Conservation (phyloP, 305 asterid species). For the Salvia sclarea region DNA sequence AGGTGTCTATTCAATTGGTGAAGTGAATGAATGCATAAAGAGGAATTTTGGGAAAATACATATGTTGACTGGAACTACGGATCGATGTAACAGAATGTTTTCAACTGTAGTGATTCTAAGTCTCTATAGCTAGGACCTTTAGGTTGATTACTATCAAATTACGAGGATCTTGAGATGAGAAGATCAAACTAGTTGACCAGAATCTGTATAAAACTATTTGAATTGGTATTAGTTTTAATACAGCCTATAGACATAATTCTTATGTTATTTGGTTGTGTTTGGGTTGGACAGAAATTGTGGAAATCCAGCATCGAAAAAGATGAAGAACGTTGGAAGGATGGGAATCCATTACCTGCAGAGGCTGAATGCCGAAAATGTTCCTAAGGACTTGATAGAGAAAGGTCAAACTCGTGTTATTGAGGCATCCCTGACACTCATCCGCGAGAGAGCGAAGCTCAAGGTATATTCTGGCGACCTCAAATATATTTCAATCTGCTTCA, state of each 20-base stretch:
- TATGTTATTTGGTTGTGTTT: background rate
- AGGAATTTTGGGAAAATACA: background rate
- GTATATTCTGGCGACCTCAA: conserved; percentile 36
- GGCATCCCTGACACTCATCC: conserved; percentile 94
- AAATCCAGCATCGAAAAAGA: conserved; percentile 38
- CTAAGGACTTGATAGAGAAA: conserved; percentile 79
- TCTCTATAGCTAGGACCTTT: background rate
- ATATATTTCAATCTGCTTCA: background rate
- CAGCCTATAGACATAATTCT: background rate
- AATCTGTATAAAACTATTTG: background rate
- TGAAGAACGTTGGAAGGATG: conserved; percentile 66
- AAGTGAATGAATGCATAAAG: background rate
- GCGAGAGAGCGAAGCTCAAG: conserved; percentile 97
- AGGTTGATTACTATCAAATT: background rate
- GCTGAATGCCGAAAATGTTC: conserved; percentile 68
- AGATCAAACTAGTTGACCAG: background rate
- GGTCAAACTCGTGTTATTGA: conserved; percentile 97
- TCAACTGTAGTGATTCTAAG: background rate
- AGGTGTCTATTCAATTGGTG: background rate
- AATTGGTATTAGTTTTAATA: no score
- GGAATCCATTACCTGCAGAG: conserved; percentile 85
- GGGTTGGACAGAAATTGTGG: conserved; percentile 4
- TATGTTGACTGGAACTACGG: background rate
- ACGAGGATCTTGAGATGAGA: background rate
- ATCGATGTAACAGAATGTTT: background rate